These are phyloP conservation scores for Tylopilus rubrobrunneus DNA, from an alignment of 768 basidiomycete genomes.

Conservation along the genomic window DNA sequence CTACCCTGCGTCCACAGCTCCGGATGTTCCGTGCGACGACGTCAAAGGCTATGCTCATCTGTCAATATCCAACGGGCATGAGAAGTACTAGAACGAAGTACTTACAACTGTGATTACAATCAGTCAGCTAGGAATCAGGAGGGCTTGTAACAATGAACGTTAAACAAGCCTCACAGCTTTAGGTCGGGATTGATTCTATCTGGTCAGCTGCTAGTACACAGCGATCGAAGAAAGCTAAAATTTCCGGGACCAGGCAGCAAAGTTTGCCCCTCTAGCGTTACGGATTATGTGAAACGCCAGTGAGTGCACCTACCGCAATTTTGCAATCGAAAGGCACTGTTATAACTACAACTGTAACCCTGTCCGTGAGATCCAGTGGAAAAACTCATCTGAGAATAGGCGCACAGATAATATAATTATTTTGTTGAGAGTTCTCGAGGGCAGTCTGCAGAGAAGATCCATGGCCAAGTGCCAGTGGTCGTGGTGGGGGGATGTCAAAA, in stretches of 20 bases:
- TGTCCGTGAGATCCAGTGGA: too few species aligned
- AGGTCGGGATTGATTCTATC: background rate
- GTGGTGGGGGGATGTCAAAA: too few species aligned
- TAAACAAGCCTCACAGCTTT: background rate
- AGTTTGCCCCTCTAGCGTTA: background rate
- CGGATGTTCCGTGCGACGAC: too few species aligned
- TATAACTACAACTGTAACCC: background rate
- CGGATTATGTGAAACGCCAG: background rate
- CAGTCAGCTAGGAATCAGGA: too few species aligned
- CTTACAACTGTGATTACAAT: background rate
- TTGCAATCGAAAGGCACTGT: too few species aligned
- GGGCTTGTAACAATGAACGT: background rate
- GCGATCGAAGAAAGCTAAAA: background rate
- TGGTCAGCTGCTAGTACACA: background rate
- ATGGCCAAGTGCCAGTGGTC: background rate
- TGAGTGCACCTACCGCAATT: background rate
- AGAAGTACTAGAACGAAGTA: background rate
- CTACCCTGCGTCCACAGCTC: too few species aligned
- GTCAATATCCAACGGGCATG: too few species aligned
- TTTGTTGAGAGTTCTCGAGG: background rate
- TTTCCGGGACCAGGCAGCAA: background rate
- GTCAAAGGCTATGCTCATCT: too few species aligned
- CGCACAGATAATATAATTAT: background rate
- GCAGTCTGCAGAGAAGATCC: background rate
- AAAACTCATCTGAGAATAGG: background rate